phyloP scores from a whole-genome alignment of 805 yeast species.

The Hanseniaspora opuntiae region DNA sequence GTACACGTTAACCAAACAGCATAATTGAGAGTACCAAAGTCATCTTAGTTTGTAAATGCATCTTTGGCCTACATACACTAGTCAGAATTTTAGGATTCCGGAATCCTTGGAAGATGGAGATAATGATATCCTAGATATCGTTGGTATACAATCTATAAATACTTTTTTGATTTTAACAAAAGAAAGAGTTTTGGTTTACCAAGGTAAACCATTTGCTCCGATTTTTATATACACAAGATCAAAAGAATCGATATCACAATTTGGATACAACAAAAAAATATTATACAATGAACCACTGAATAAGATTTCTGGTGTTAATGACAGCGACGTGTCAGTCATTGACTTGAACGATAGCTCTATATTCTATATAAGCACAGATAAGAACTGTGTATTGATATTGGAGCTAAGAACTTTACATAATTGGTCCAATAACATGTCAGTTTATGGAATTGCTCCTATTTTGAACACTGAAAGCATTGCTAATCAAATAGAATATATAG shows the following conservation, averaged over 20 bases:
- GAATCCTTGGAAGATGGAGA: conserved; percentile 4
- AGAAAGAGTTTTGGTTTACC: conserved; percentile 22
- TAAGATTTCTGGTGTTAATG: conserved; percentile 17
- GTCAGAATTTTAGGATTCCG: conserved; percentile 19
- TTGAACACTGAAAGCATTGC: neutral
- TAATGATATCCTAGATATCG: conserved; percentile 18
- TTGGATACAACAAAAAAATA: conserved; percentile 20
- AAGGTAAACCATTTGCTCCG: conserved; percentile 25
- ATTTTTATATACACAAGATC: conserved; percentile 24
- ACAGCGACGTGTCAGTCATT: neutral
- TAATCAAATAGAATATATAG: neutral
- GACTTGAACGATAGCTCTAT: neutral
- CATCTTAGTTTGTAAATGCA: conserved; percentile 13
- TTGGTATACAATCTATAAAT: conserved; percentile 21
- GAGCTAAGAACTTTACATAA: conserved; percentile 21
- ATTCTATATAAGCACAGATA: conserved; percentile 22
- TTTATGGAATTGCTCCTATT: conserved; percentile 23
- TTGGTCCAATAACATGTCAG: conserved; percentile 18
- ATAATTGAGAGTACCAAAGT: neutral
- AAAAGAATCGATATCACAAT: conserved; percentile 20
- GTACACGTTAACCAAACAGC: neutral
- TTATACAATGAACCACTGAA: conserved; percentile 14
- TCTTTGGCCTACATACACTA: conserved; percentile 23
- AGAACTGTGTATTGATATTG: conserved; percentile 22
- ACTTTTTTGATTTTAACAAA: conserved; percentile 21